These are phyloP conservation scores for Venturia carpophila DNA, from an alignment of 2,329 filamentous ascomycete species.

Conservation along the genomic window DNA sequence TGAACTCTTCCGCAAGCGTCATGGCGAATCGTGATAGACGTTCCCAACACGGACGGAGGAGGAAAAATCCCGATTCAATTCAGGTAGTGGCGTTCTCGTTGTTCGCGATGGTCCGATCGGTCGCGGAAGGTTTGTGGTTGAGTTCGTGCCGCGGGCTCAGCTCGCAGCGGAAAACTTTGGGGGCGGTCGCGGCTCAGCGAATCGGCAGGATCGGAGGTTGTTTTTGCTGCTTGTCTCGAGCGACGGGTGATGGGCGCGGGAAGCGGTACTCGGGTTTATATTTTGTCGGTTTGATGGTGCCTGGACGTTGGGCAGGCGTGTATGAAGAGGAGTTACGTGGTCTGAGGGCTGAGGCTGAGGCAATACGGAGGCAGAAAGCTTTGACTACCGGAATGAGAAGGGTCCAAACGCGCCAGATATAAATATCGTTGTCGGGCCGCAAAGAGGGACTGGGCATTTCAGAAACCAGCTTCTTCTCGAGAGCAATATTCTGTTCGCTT, in stretches of 20 bases:
- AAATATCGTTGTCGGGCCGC: background rate
- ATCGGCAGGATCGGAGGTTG: background rate
- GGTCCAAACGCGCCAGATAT: conserved; percentile 3
- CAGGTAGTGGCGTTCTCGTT: background rate
- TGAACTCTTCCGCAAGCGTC: conserved; percentile 56
- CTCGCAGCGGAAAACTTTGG: conserved; percentile 1
- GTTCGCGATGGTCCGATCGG: background rate
- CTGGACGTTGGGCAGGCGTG: background rate
- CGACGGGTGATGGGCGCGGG: background rate
- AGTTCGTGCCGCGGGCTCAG: conserved; percentile 1
- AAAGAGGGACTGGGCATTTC: background rate
- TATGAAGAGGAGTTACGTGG: conserved; percentile 8
- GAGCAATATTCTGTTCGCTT: background rate
- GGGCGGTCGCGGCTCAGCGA: conserved; percentile 1
- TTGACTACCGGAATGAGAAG: background rate
- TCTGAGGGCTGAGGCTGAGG: background rate
- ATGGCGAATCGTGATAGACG: conserved; percentile 31
- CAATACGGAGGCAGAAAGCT: background rate
- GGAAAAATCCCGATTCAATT: too few relatives aligned
- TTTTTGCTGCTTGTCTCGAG: background rate
- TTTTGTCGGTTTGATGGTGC: background rate
- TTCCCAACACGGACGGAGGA: conserved; percentile 6
- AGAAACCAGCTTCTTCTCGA: background rate
- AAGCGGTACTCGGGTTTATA: background rate
- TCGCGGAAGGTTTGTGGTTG: conserved; percentile 4